A percentile compares a stretch with the other conserved stretches of the same genome.
Conservation (phyloP, 306 rosid genomes). For the Citrullus amarus region DNA sequence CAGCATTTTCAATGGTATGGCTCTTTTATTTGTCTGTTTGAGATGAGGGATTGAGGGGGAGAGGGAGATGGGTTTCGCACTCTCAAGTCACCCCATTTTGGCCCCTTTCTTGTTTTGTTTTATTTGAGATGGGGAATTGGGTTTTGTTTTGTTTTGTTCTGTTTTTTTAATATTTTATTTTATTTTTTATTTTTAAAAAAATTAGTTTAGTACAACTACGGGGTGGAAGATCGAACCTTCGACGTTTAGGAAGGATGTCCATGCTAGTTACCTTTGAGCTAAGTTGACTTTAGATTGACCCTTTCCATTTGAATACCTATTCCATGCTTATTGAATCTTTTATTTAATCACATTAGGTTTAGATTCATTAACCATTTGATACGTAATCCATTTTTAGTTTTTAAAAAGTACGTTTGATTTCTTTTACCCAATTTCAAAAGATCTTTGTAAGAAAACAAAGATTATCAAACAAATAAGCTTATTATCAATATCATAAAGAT, state of each 20-base stretch:
- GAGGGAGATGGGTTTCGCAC: no score
- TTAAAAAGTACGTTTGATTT: neutral
- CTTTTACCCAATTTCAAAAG: neutral
- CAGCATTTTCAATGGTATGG: constrained; percentile 80
- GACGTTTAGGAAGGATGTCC: no score
- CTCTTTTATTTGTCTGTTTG: constrained; percentile 10
- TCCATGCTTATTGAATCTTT: neutral
- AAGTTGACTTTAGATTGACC: neutral
- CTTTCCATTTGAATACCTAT: neutral
- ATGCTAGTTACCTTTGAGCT: no score
- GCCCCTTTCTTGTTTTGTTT: no score
- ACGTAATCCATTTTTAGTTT: neutral
- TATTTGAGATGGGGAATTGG: no score
- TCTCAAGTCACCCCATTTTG: no score
- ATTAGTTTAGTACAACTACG: no score
- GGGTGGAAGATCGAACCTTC: no score
- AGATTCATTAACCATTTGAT: neutral
- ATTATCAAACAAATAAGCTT: neutral
- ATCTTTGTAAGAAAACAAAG: neutral
- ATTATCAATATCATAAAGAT: neutral
- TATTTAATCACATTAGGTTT: neutral
- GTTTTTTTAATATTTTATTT: no score
- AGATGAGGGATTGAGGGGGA: neutral
- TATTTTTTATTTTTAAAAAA: no score
- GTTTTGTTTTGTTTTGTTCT: no score